Conservation (phyloP, 2,329 filamentous ascomycete genomes). For the Cadophora luteo-olivacea region DNA sequence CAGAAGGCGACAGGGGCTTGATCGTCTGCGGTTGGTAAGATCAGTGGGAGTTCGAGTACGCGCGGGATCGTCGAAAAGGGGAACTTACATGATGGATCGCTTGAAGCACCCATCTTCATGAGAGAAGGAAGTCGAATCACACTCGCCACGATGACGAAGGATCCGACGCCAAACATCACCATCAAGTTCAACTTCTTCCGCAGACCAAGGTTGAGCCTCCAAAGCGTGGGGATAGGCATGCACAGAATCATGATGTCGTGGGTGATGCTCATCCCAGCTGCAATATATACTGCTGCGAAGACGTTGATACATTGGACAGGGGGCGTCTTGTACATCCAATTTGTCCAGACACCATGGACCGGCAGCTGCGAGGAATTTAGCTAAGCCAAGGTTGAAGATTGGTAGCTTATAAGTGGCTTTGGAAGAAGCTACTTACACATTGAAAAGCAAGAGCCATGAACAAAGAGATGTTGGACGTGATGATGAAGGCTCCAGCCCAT, state of each 20-base stretch:
- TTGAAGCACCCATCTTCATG: conserved; percentile 13
- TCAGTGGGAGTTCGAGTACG: neutral
- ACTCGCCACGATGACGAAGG: conserved; percentile 27
- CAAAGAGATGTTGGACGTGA: conserved; percentile 15
- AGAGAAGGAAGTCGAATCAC: conserved; percentile 22
- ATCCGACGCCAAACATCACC: conserved; percentile 28
- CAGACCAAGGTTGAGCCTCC: conserved; percentile 16
- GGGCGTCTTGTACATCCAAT: conserved; percentile 29
- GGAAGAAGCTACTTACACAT: conserved; percentile 16
- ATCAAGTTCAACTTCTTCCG: conserved; percentile 22
- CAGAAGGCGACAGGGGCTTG: conserved; percentile 19
- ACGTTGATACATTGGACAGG: conserved; percentile 24
- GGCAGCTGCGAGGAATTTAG: conserved; percentile 13
- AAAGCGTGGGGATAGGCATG: conserved; percentile 25
- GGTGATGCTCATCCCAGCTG: conserved; percentile 21
- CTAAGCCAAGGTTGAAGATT: neutral
- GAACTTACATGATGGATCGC: conserved; percentile 29
- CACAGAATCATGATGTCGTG: conserved; percentile 26
- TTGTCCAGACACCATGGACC: conserved; percentile 25
- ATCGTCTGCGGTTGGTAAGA: neutral
- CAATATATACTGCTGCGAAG: conserved; percentile 13
- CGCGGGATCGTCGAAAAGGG: neutral
- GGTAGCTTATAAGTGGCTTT: no score
- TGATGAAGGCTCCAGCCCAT: conserved; percentile 14
- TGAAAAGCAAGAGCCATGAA: conserved; percentile 23